These are phyloP conservation scores for Chimonanthus praecox DNA, from an alignment of 164 flowering plant genomes.

Conservation along the genomic window DNA sequence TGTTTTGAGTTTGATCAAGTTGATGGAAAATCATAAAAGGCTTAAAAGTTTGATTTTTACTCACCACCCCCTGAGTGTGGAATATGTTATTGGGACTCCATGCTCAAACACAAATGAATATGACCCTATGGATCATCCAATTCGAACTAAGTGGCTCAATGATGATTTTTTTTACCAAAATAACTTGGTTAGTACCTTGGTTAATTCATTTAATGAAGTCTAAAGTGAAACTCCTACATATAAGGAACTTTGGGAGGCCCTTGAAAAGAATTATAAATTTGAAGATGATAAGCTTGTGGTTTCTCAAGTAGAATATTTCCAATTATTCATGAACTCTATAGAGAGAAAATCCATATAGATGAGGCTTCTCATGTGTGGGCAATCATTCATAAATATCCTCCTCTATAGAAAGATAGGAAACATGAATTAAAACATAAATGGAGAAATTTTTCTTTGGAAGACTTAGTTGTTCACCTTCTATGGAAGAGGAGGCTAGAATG, in stretches of 20 bases:
- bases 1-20: no score
- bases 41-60: no score
- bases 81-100: no score
- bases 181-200: background rate
- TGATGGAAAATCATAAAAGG: no score
- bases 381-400: background rate
- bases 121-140: no score
- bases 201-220: background rate
- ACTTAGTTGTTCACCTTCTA: background rate
- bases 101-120: no score
- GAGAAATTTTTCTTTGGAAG: no score
- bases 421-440: background rate
- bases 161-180: background rate
- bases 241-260: background rate
- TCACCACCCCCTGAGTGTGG: no score
- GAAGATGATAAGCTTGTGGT: background rate
- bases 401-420: background rate
- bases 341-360: background rate
- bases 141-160: no score
- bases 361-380: background rate
- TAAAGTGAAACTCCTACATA: background rate
- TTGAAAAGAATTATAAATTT: background rate
- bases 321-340: background rate
- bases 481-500: background rate
- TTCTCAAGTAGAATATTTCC: background rate